Conservation (phyloP, 148 eudicot species). For the Beta vulgaris region DNA sequence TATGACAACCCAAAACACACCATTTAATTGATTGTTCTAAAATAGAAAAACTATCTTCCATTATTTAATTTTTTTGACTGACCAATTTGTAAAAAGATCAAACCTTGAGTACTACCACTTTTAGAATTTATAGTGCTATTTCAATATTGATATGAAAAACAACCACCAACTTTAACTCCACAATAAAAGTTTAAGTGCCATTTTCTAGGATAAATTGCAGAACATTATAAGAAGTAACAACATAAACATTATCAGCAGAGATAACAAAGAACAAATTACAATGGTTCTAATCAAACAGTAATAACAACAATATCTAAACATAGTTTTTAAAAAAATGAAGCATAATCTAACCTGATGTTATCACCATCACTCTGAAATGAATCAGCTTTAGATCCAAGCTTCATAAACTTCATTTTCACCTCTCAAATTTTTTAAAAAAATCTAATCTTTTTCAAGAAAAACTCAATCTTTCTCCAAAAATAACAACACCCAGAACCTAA, state of each 20-base stretch:
- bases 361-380: conserved; percentile 77
- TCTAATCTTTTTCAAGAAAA: not conserved
- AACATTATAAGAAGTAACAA: too few species aligned
- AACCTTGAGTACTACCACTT: not conserved
- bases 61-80: too few species aligned
- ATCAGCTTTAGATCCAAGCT: conserved; percentile 88
- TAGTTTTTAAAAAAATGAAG: not conserved
- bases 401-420: conserved; percentile 78
- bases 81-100: too few species aligned
- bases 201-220: too few species aligned
- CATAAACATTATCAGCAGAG: not conserved
- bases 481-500: conserved; percentile 21
- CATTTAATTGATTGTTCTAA: conserved; percentile 2
- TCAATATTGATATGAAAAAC: not conserved
- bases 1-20: not conserved
- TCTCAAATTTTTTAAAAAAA: conserved; percentile 2
- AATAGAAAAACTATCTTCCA: not conserved
- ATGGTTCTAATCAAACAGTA: conserved; percentile 24
- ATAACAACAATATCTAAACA: not conserved
- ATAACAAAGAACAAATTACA: conserved; percentile 5
- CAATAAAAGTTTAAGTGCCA: too few species aligned
- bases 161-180: not conserved
- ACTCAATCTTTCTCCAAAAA: conserved; percentile 10
- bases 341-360: conserved; percentile 50
- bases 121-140: not conserved